Evolutionary conservation across 106 monocot species (phyloP).

Genomic region (Dendrobium catenatum): DNA sequence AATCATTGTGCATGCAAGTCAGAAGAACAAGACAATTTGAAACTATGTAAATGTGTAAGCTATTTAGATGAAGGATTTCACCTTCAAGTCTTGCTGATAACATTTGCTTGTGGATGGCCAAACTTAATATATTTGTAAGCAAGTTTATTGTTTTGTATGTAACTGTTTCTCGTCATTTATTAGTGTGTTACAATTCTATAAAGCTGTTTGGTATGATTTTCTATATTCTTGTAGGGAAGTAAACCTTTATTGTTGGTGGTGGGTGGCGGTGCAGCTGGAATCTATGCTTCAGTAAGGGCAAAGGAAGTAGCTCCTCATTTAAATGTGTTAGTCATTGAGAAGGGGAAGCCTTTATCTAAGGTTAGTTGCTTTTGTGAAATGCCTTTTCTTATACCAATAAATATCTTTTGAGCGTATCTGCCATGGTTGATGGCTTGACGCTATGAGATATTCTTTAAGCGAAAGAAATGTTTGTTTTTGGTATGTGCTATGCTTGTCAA

Average conservation of each 20-base stretch:
- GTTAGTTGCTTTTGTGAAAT: slow-evolving; percentile 17
- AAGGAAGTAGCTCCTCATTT: slow-evolving; percentile 64
- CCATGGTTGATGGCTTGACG: no score
- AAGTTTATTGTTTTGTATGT: background rate
- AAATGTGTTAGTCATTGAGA: slow-evolving; percentile 80
- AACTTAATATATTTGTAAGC: background rate
- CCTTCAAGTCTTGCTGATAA: background rate
- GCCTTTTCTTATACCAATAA: background rate
- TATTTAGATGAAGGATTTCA: background rate
- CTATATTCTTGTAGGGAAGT: slow-evolving; percentile 30
- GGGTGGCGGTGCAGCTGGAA: slow-evolving; percentile 87
- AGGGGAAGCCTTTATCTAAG: slow-evolving; percentile 90
- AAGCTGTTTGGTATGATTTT: background rate
- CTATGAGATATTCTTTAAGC: no score
- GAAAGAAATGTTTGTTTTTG: no score
- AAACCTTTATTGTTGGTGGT: slow-evolving; percentile 64
- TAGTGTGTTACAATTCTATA: background rate
- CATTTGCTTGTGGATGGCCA: background rate
- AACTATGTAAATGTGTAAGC: background rate
- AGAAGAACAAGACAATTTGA: background rate
- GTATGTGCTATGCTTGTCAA: no score
- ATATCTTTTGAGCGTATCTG: no score
- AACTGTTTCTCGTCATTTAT: background rate
- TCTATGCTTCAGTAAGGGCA: slow-evolving; percentile 86
- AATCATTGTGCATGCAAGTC: background rate